Evolutionary conservation across 2,329 filamentous ascomycete species (phyloP).

Genomic region (Epichloe brachyelytri): DNA sequence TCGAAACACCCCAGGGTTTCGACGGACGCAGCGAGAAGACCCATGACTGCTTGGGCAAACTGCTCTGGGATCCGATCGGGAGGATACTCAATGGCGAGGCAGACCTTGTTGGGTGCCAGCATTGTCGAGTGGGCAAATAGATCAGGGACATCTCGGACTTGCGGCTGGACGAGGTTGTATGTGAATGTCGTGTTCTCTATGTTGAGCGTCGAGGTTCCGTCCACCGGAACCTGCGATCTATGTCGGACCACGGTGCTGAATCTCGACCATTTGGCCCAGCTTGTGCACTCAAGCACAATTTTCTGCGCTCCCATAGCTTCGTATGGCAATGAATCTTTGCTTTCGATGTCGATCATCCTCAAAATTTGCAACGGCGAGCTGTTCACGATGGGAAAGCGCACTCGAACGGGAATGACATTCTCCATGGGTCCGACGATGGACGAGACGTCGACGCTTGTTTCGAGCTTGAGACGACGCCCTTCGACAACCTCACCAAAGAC

Average conservation of each 20-base stretch:
- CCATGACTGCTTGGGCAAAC: slow-evolving; percentile 32
- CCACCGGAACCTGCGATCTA: slow-evolving; percentile 16
- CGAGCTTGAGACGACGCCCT: slow-evolving; percentile 30
- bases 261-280: slow-evolving; percentile 39
- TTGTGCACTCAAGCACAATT: slow-evolving; percentile 40
- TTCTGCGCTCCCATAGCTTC: slow-evolving; percentile 38
- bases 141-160: slow-evolving; percentile 29
- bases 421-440: slow-evolving; percentile 33
- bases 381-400: slow-evolving; percentile 29
- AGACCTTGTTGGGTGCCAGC: slow-evolving; percentile 22
- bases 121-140: slow-evolving; percentile 31
- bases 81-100: slow-evolving; percentile 33
- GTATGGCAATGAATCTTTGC: slow-evolving; percentile 31
- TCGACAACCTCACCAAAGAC: slow-evolving; percentile 43
- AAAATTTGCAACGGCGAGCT: slow-evolving; percentile 37
- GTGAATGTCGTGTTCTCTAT: slow-evolving; percentile 33
- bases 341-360: slow-evolving; percentile 34
- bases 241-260: slow-evolving; percentile 44
- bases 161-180: slow-evolving; percentile 28
- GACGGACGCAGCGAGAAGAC: slow-evolving; percentile 32
- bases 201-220: slow-evolving; percentile 28
- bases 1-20: slow-evolving; percentile 32
- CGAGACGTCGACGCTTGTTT: slow-evolving; percentile 41
- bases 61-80: slow-evolving; percentile 27
- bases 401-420: slow-evolving; percentile 36